A percentile compares a stretch with the other conserved stretches of the same genome.
Conservation (phyloP, 2,329 filamentous ascomycete genomes). For the Exophiala sp. region DNA sequence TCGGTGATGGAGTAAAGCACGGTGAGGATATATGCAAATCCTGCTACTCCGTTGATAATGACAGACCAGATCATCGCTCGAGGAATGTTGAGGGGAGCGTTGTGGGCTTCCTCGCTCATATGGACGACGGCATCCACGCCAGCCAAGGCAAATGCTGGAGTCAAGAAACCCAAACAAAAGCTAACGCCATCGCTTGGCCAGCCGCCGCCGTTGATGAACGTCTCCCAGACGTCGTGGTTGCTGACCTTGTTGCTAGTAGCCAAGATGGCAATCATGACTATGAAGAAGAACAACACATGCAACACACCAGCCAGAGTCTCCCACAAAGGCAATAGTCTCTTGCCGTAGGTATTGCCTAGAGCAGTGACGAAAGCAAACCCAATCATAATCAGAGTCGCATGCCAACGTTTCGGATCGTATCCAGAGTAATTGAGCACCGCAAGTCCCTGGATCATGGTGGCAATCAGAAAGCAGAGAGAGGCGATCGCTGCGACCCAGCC, state of each 20-base stretch:
- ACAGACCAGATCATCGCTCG: conserved; percentile 48
- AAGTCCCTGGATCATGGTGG: conserved; percentile 35
- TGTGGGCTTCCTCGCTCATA: conserved; percentile 48
- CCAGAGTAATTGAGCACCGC: conserved; percentile 36
- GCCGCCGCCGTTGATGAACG: conserved; percentile 44
- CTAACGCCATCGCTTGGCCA: conserved; percentile 46
- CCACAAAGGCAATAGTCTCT: conserved; percentile 32
- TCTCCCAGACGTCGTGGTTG: conserved; percentile 42
- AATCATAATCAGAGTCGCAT: conserved; percentile 39
- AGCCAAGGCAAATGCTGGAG: conserved; percentile 31
- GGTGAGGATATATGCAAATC: conserved; percentile 46
- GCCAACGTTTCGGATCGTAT: conserved; percentile 40
- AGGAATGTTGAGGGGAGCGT: conserved; percentile 48
- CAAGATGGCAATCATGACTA: conserved; percentile 36
- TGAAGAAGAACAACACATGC: conserved; percentile 39
- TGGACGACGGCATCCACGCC: conserved; percentile 27
- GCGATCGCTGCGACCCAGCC: conserved; percentile 38
- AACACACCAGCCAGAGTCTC: conserved; percentile 31
- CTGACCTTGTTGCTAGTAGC: conserved; percentile 34
- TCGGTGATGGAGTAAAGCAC: conserved; percentile 45
- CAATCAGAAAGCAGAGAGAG: conserved; percentile 34
- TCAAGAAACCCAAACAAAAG: conserved; percentile 43
- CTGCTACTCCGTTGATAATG: conserved; percentile 47
- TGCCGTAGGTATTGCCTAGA: conserved; percentile 31
- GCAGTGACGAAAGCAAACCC: conserved; percentile 34